phyloP scores from a whole-genome alignment of 495 filamentous ascomycete species.

The Xylaria telfairii region DNA sequence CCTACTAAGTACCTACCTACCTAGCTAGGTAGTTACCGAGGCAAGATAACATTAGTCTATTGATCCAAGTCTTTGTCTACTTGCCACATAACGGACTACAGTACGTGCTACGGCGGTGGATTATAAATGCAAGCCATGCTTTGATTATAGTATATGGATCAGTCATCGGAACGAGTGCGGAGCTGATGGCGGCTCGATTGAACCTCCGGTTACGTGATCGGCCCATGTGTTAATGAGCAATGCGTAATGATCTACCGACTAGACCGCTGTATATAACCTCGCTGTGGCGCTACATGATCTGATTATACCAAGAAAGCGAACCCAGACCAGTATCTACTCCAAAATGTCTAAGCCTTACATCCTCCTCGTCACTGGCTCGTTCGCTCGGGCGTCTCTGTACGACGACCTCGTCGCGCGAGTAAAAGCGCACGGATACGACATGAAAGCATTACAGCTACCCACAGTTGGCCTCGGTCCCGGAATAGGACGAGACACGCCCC shows the following conservation, averaged over 20 bases:
- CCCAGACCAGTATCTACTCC: background rate
- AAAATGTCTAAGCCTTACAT: slow-evolving; percentile 45
- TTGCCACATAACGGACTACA: background rate
- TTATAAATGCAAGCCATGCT: background rate
- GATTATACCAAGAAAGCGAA: background rate
- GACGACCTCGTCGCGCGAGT: slow-evolving; percentile 36
- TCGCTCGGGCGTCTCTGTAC: slow-evolving; percentile 40
- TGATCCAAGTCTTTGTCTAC: background rate
- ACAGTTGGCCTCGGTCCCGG: slow-evolving; percentile 28
- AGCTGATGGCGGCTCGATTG: background rate
- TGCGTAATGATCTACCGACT: background rate
- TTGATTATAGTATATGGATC: background rate
- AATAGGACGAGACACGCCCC: slow-evolving; percentile 1
- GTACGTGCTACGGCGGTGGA: background rate
- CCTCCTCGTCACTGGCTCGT: slow-evolving; percentile 50
- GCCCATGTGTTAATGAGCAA: too few relatives aligned
- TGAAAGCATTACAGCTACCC: slow-evolving; percentile 30
- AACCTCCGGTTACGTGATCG: slow-evolving; percentile 19
- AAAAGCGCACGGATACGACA: slow-evolving; percentile 35
- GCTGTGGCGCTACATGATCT: too few relatives aligned
- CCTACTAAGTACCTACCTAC: background rate
- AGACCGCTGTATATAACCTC: background rate
- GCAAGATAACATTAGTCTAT: background rate
- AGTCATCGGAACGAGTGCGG: background rate
- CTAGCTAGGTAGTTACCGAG: background rate